phyloP scores from a whole-genome alignment of 768 basidiomycete genomes.

The Kwoniella bestiolae region DNA sequence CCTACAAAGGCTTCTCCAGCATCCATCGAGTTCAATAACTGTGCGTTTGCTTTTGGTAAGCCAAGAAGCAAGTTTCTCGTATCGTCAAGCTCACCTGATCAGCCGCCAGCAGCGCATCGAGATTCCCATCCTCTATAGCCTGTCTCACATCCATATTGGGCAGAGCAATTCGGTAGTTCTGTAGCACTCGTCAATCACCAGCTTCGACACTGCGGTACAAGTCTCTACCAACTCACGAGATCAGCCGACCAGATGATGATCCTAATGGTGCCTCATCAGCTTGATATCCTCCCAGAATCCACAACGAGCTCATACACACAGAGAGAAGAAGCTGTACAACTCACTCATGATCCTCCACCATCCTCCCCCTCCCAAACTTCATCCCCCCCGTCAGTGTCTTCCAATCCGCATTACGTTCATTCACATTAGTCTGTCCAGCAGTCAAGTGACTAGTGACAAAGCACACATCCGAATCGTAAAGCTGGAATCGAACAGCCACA shows the following conservation, averaged over 20 bases:
- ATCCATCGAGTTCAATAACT: slow-evolving; percentile 78
- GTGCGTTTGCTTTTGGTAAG: too few species aligned
- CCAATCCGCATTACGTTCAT: slow-evolving; percentile 91
- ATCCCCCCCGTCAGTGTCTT: slow-evolving; percentile 80
- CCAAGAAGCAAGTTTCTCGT: too few species aligned
- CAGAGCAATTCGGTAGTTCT: slow-evolving; percentile 88
- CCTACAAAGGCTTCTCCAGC: slow-evolving; percentile 74
- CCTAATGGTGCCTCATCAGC: slow-evolving; percentile 59
- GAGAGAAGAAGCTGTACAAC: slow-evolving; percentile 45
- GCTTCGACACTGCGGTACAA: neutral
- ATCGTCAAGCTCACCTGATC: slow-evolving; percentile 73
- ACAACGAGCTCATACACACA: neutral
- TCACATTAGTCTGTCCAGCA: slow-evolving; percentile 87
- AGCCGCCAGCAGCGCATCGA: slow-evolving; percentile 73
- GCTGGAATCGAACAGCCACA: slow-evolving; percentile 88
- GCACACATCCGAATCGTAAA: slow-evolving; percentile 88
- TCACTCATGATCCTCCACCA: slow-evolving; percentile 86
- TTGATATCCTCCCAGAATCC: neutral
- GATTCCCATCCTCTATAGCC: slow-evolving; percentile 68
- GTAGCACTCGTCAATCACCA: neutral
- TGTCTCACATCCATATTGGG: slow-evolving; percentile 78
- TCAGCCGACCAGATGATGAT: slow-evolving; percentile 94
- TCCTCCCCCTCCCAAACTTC: slow-evolving; percentile 87
- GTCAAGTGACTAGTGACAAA: slow-evolving; percentile 95
- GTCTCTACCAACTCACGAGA: slow-evolving; percentile 58